Percentiles rank a stretch among this genome's conserved stretches.
These are phyloP conservation scores for Leptographium lundbergii DNA, from an alignment of 2,329 filamentous ascomycete species.

Conservation along the genomic window DNA sequence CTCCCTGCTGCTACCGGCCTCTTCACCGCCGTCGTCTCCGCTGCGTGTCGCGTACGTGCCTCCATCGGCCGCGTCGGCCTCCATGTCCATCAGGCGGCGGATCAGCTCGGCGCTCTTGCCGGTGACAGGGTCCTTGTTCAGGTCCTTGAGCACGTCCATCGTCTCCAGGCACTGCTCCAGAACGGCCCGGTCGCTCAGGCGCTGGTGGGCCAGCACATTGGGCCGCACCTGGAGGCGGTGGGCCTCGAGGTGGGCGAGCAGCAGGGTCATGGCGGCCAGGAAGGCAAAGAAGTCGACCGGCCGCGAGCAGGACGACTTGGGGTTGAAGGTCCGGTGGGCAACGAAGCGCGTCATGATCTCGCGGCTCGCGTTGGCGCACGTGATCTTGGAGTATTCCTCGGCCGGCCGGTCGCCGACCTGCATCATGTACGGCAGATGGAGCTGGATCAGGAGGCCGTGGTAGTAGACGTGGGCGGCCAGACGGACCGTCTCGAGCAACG, in stretches of 20 bases:
- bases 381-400: constrained; percentile 25
- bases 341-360: constrained; percentile 27
- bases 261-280: constrained; percentile 24
- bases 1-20: too few species aligned
- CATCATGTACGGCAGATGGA: constrained; percentile 32
- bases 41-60: too few species aligned
- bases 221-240: not conserved
- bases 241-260: constrained; percentile 25
- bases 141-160: constrained; percentile 16
- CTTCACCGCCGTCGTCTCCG: too few species aligned
- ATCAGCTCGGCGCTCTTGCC: constrained; percentile 21
- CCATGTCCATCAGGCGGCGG: constrained; percentile 23
- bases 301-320: constrained; percentile 22
- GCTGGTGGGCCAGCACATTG: constrained; percentile 19
- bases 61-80: too few species aligned
- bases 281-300: constrained; percentile 28
- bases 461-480: constrained; percentile 27
- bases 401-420: too few species aligned
- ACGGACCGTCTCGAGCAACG: constrained; percentile 19
- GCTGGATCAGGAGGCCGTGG: constrained; percentile 26
- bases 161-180: constrained; percentile 23
- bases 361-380: constrained; percentile 26
- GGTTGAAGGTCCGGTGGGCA: constrained; percentile 19
- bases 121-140: constrained; percentile 15
- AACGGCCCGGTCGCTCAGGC: constrained; percentile 25